phyloP scores from a whole-genome alignment of 2,329 filamentous ascomycete genomes.

The Mariannaea sp. region DNA sequence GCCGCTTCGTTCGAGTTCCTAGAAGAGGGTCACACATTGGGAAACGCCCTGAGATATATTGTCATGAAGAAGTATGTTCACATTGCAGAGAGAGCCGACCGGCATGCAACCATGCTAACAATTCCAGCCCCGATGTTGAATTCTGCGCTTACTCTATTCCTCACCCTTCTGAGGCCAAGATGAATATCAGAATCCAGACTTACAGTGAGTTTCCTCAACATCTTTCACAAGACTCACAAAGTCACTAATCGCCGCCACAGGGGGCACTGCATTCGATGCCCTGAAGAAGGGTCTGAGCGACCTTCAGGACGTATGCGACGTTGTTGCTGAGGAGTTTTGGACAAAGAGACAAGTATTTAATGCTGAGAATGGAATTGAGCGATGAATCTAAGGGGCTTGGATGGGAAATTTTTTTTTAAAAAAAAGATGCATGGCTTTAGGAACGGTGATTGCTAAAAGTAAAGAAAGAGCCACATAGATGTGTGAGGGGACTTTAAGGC shows the following conservation, averaged over 20 bases:
- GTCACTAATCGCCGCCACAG: conserved; percentile 50
- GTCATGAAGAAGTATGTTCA: conserved; percentile 94
- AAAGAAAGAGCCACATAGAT: conserved; percentile 30
- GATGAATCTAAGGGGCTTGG: conserved; percentile 28
- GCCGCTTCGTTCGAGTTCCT: conserved; percentile 95
- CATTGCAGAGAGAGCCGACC: background rate
- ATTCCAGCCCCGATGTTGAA: conserved; percentile 82
- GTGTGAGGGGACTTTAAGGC: conserved; percentile 38
- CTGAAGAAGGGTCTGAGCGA: conserved; percentile 89
- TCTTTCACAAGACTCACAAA: background rate
- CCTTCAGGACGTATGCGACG: conserved; percentile 89
- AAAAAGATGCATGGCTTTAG: conserved; percentile 8
- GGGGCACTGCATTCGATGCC: conserved; percentile 80
- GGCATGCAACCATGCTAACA: conserved; percentile 17
- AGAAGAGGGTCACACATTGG: conserved; percentile 92
- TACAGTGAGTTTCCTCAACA: conserved; percentile 69
- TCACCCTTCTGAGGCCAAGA: conserved; percentile 92
- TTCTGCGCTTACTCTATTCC: conserved; percentile 99
- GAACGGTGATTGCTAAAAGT: conserved; percentile 14
- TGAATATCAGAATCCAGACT: conserved; percentile 97
- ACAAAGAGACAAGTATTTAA: conserved; percentile 53
- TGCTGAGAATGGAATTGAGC: conserved; percentile 40
- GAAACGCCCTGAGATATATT: conserved; percentile 90
- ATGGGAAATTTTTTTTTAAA: background rate
- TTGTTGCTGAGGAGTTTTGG: conserved; percentile 89